Evolutionary conservation across 1,284 basidiomycete species (phyloP).

Genomic region (Wallemia hederae): DNA sequence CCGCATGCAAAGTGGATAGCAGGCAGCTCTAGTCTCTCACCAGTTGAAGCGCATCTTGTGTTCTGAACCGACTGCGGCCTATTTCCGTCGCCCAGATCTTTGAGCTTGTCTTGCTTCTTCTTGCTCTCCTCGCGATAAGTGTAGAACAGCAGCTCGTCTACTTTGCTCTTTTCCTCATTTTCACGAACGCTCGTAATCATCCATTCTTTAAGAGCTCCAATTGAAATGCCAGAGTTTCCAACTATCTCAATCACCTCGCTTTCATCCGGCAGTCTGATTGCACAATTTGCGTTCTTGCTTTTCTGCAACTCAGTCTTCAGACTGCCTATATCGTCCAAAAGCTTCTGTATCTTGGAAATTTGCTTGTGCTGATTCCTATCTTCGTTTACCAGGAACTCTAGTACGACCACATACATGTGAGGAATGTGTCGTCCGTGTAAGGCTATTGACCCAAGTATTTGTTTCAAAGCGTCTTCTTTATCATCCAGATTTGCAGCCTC

Average conservation of each 20-base stretch:
- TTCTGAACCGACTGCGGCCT: not conserved
- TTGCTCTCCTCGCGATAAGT: not conserved
- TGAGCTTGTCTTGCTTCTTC: not conserved
- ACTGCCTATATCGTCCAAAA: not conserved
- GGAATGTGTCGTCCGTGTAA: not conserved
- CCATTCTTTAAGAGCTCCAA: not conserved
- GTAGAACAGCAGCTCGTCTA: not conserved
- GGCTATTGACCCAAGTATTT: not conserved
- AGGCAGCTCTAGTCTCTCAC: not conserved
- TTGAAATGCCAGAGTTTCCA: not conserved
- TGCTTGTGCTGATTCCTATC: not conserved
- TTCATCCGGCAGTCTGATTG: not conserved
- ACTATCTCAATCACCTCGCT: not conserved
- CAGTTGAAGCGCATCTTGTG: not conserved
- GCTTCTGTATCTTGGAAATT: not conserved
- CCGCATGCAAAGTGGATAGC: not conserved
- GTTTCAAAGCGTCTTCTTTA: not conserved
- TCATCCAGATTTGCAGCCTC: not conserved
- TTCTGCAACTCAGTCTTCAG: not conserved
- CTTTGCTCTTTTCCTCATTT: not conserved
- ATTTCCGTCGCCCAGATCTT: not conserved
- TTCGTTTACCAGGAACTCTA: not conserved
- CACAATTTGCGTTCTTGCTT: not conserved
- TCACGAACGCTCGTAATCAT: not conserved
- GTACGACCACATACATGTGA: not conserved